Evolutionary conservation across 257 asterid species (phyloP), one percentile per base, ranked within the genome.

Genomic region (Paraleonurus japonicus): DNA sequence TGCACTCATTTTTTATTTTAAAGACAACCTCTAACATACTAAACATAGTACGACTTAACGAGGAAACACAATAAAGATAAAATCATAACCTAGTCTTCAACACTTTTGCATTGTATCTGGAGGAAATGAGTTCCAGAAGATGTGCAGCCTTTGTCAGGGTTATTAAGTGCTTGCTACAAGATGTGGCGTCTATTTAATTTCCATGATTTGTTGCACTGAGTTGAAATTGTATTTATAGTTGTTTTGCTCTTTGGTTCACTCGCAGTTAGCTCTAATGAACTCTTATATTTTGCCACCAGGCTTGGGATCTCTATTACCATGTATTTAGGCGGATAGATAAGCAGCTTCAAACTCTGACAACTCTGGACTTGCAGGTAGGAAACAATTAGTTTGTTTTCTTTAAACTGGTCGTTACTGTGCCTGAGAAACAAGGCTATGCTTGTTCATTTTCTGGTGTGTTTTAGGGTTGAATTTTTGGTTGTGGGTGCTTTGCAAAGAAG

Each of bases 291-390:
- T 68, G 33, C 61, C 32, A 39, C 63, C 85, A 95, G 99, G 99
- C 98, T 76, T 95, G 99, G 99, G 99, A 95, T 92, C 89, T 92
- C 53, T 92, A 95, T 77, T 90, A 92, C 82, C 95, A 92, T 81
- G 98, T 92, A 70, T 95, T 95, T 81, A 80, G 92, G 81, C 86
- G 96, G 82, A 89, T 95, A 27, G 99, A 95, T 82, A 95, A 90
- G 83, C 99, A 95, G 84, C 99, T 95, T 80, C 96, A 87, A 68
- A 81, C 92, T 55, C 88, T 95, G 55, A 95, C 99, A 39, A 92
- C 99, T 66, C 87, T 95, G 74, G 99, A 92, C 81, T 84, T 95
- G 81, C 99, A 92, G 97, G 99, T 75, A 89, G 80, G 89, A 53
- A 61, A 67, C 69, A 71, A 33, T 63, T 68, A 11, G 37, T 58